Evolutionary conservation across 768 basidiomycete species (phyloP), one percentile per base, ranked within the genome.

Genomic region (Gymnopilus dilepis): DNA sequence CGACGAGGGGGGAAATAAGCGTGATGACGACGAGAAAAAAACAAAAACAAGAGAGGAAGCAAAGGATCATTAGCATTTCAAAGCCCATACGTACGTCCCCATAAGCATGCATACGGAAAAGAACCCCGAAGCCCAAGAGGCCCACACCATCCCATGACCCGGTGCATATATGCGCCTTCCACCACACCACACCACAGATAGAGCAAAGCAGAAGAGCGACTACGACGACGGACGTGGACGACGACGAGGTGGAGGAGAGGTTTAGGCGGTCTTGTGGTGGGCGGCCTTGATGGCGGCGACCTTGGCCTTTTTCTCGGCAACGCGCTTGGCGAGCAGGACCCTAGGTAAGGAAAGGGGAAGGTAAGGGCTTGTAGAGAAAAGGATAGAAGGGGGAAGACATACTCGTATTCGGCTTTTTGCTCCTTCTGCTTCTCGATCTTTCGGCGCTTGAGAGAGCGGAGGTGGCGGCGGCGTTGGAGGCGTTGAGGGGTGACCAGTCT

Each of bases 381-480:
- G 33, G 34, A 8, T n/a, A 38, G 21, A 51, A 2, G 33, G 13
- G 34, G 76, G 48, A 42, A 31, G 0, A 65, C 89, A 52, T 71
- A 90, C 88, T 97, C 92, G 86, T 90, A 98, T 82, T 98, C 97
- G 59, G 85, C 72, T 81, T 97, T 94, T 81, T 95, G 93, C 79
- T 95, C 96, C 83, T 95, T 95, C 84, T 97, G 95, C 76, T 82
- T 85, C 73, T 95, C 92, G 73, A 94, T 82, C 77, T 88, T 87
- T 78, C 94, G 87, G 74, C 90, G 88, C 80, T 94, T 91, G 81
- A 98, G 86, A 47, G 94, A 86, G 67, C 80, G 87, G 73, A 97
- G 87, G 83, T 93, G 95, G 69, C 97, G 92, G 78, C 94, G 91
- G 78, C 95, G 93, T 80, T 99, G 97, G 73, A 98, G 91, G 72